phyloP scores from a whole-genome alignment of 306 rosid genomes.

The Cicer pinnatifidum region DNA sequence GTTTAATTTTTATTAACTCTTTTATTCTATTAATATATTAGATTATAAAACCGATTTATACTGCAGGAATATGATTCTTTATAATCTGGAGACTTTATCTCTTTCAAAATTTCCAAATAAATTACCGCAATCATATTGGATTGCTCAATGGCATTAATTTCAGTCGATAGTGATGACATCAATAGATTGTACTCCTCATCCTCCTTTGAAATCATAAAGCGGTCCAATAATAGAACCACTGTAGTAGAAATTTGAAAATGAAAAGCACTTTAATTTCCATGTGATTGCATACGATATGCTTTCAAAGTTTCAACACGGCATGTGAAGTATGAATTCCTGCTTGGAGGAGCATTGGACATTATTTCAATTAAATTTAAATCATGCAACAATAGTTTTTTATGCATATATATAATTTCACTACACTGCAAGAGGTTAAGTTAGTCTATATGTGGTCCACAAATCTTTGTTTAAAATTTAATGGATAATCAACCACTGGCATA shows the following conservation, averaged over 20 bases:
- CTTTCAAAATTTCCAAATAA: no score
- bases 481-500: not conserved
- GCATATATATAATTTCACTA: not conserved
- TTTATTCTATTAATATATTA: no score
- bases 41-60: no score
- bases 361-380: constrained; percentile 10
- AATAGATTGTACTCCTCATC: constrained; percentile 5
- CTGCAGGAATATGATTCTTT: no score
- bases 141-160: constrained; percentile 1
- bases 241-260: constrained; percentile 39
- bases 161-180: constrained; percentile 12
- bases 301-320: constrained; percentile 44
- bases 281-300: constrained; percentile 46
- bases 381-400: not conserved
- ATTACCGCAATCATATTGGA: not conserved
- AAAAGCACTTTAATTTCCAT: constrained; percentile 34
- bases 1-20: no score
- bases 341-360: constrained; percentile 13
- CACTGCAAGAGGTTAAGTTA: not conserved
- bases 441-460: constrained; percentile 9
- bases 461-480: constrained; percentile 2
- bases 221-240: constrained; percentile 40
- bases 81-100: no score
- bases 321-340: constrained; percentile 42
- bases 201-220: constrained; percentile 30